Conservation (phyloP, 352 stramenopile species). For the Phytophthora fragariaefolia region DNA sequence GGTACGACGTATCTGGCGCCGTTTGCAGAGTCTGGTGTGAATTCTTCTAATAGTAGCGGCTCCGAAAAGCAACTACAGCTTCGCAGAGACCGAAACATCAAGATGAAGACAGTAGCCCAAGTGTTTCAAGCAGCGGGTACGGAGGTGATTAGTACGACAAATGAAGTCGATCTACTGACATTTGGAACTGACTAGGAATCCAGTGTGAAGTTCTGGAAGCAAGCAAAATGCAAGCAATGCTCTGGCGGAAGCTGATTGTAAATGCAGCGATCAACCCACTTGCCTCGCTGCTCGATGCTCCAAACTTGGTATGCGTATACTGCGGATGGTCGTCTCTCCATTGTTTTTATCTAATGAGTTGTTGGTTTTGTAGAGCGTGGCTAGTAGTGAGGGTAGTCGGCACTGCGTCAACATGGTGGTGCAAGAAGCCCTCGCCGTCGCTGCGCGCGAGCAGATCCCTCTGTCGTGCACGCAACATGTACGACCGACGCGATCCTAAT, state of each 20-base stretch:
- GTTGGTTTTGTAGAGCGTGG: conserved; percentile 41
- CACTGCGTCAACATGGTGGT: conserved; percentile 62
- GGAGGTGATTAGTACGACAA: neutral
- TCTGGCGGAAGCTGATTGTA: conserved; percentile 84
- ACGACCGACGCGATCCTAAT: neutral
- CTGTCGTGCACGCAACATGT: conserved; percentile 44
- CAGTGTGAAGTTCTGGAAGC: conserved; percentile 47
- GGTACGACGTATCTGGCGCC: conserved; percentile 64
- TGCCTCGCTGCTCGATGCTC: conserved; percentile 59
- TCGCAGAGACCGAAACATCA: conserved; percentile 5
- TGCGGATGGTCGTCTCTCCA: too few species aligned
- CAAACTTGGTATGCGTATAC: conserved; percentile 55
- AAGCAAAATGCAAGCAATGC: conserved; percentile 60
- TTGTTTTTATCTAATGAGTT: neutral
- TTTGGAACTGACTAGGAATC: conserved; percentile 40
- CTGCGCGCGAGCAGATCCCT: conserved; percentile 48
- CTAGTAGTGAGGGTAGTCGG: conserved; percentile 49
- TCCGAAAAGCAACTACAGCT: neutral
- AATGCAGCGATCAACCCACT: conserved; percentile 85
- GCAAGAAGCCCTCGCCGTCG: conserved; percentile 59
- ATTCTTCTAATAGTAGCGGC: neutral
- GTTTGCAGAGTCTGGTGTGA: conserved; percentile 14
- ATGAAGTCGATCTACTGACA: neutral
- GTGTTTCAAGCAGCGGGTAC: conserved; percentile 53
- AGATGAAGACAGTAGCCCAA: conserved; percentile 39